These are phyloP conservation scores for Persicaria tinctoria DNA, from an alignment of 148 eudicot genomes.

Conservation along the genomic window DNA sequence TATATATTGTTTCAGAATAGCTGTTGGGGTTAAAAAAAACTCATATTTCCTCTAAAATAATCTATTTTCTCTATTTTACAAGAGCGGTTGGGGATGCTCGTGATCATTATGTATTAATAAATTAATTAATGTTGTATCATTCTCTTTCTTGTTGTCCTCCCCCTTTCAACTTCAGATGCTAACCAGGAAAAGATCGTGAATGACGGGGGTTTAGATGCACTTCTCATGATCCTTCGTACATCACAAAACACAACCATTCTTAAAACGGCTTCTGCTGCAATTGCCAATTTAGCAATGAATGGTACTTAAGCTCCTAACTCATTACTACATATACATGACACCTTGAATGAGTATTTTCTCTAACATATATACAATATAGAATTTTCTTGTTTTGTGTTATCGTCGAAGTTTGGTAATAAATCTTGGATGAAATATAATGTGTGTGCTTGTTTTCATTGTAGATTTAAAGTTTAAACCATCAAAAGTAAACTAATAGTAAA, in stretches of 20 bases:
- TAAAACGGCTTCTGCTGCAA: constrained; percentile 87
- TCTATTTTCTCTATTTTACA: too few relatives aligned
- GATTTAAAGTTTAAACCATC: too few relatives aligned
- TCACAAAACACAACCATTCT: constrained; percentile 66
- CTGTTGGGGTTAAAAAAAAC: too few relatives aligned
- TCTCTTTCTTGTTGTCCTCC: not conserved
- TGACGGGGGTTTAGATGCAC: constrained; percentile 85
- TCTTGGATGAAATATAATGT: too few relatives aligned
- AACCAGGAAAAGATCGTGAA: constrained; percentile 84
- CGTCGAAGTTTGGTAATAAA: not conserved
- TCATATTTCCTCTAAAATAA: not conserved
- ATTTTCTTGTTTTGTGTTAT: not conserved
- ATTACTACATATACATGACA: not conserved
- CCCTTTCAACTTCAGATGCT: constrained; percentile 32
- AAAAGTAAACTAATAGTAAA: too few relatives aligned
- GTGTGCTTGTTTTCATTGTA: too few relatives aligned
- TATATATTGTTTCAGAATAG: too few relatives aligned
- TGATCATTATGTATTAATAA: too few relatives aligned
- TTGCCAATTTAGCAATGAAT: constrained; percentile 94
- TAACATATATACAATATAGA: not conserved
- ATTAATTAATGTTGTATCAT: not conserved
- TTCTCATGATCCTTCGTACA: constrained; percentile 66
- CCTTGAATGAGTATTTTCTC: not conserved
- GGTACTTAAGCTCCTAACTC: constrained; percentile 35
- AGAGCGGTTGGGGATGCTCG: not conserved